Conservation (phyloP, 495 filamentous ascomycete species). For the Xylaria bambusicola region DNA sequence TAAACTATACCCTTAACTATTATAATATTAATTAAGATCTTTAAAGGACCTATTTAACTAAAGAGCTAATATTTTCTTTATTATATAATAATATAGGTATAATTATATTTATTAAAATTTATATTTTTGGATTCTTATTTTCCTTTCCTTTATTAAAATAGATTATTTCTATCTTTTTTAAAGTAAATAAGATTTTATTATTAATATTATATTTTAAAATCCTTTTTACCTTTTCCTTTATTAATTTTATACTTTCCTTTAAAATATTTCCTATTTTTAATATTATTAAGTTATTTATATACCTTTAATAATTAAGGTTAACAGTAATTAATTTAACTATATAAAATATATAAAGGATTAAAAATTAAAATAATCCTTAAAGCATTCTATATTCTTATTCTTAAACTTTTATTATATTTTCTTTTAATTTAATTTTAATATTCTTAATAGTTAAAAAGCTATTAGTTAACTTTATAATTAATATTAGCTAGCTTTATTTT, state of each 20-base stretch:
- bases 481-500: conserved; percentile 7
- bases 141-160: too few relatives aligned
- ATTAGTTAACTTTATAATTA: conserved; percentile 15
- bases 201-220: too few relatives aligned
- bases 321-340: neutral
- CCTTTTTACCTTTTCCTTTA: too few relatives aligned
- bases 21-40: too few relatives aligned
- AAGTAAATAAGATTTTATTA: too few relatives aligned
- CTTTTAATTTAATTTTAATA: conserved; percentile 17
- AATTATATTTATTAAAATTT: too few relatives aligned
- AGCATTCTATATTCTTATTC: conserved; percentile 10
- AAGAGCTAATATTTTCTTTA: too few relatives aligned
- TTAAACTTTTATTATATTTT: conserved; percentile 1
- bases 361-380: conserved; percentile 18
- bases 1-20: too few relatives aligned
- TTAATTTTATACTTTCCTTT: neutral
- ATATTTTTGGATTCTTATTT: too few relatives aligned
- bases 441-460: conserved; percentile 15
- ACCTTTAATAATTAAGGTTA: neutral
- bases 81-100: too few relatives aligned
- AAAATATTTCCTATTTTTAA: neutral
- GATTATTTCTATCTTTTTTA: too few relatives aligned
- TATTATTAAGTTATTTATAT: neutral
- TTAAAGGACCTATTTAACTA: too few relatives aligned
- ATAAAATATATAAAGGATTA: conserved; percentile 11